These are phyloP conservation scores for Mimosa pudica DNA, from an alignment of 306 rosid genomes.

Conservation along the genomic window DNA sequence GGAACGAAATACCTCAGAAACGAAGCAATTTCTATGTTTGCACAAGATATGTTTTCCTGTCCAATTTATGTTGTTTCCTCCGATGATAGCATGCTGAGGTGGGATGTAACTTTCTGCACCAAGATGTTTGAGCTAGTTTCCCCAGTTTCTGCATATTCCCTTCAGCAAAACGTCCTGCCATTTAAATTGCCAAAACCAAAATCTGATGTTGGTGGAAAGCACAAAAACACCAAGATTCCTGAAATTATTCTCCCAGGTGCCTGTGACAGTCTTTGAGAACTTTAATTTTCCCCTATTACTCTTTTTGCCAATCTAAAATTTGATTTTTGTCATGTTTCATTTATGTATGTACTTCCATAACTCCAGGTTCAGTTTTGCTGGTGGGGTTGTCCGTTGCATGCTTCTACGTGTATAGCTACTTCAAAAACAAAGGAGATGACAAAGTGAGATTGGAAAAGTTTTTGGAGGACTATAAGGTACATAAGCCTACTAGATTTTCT, in stretches of 20 bases:
- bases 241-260: too few relatives aligned
- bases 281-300: too few relatives aligned
- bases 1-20: neutral
- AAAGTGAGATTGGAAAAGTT: constrained; percentile 37
- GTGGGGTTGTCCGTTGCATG: neutral
- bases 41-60: neutral
- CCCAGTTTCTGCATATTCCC: neutral
- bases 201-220: too few relatives aligned
- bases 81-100: neutral
- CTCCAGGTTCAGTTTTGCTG: constrained; percentile 12
- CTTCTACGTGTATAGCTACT: neutral
- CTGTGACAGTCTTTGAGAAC: too few relatives aligned
- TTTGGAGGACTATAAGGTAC: constrained; percentile 40
- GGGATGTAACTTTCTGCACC: constrained; percentile 20
- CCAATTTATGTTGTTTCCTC: neutral
- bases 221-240: too few relatives aligned
- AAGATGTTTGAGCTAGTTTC: constrained; percentile 11
- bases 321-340: too few relatives aligned
- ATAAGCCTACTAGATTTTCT: constrained; percentile 44
- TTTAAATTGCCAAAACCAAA: neutral
- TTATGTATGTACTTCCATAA: too few relatives aligned
- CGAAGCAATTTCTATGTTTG: too few relatives aligned
- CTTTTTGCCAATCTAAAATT: too few relatives aligned
- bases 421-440: constrained; percentile 31
- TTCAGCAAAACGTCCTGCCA: neutral